Evolutionary conservation across 169 alveolate species (phyloP).

Genomic region (Plasmodium coatneyi): DNA sequence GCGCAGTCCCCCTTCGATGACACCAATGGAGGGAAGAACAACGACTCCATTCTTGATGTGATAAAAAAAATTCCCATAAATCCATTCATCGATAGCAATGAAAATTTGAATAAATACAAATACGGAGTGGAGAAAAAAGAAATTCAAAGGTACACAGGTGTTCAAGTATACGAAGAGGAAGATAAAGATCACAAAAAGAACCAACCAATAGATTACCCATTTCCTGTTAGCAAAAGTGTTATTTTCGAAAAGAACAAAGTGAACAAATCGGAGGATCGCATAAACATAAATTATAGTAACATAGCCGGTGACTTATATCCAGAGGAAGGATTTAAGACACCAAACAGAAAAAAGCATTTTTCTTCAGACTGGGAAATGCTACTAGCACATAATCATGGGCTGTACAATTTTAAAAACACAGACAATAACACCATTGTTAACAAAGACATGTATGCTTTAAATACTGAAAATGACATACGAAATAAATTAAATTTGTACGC

Average conservation of each 20-base stretch:
- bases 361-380: constrained; percentile 78
- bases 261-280: constrained; percentile 68
- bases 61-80: constrained; percentile 63
- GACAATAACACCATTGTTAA: constrained; percentile 50
- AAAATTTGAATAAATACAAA: constrained; percentile 60
- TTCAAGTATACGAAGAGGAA: constrained; percentile 38
- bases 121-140: constrained; percentile 45
- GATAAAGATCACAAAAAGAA: constrained; percentile 42
- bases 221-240: constrained; percentile 26
- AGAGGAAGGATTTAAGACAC: constrained; percentile 68
- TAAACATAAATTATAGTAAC: constrained; percentile 59
- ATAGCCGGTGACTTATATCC: constrained; percentile 47
- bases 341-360: constrained; percentile 48
- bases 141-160: constrained; percentile 58
- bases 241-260: constrained; percentile 54
- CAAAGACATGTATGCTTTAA: constrained; percentile 36
- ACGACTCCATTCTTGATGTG: constrained; percentile 37
- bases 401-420: constrained; percentile 69
- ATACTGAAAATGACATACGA: constrained; percentile 76
- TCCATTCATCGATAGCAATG: constrained; percentile 73
- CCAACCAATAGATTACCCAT: constrained; percentile 26
- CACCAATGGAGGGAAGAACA: neutral
- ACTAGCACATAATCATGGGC: constrained; percentile 79
- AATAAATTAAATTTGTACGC: constrained; percentile 76
- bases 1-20: constrained; percentile 1